phyloP scores from a whole-genome alignment of 768 basidiomycete species.

The Boletus sp. region DNA sequence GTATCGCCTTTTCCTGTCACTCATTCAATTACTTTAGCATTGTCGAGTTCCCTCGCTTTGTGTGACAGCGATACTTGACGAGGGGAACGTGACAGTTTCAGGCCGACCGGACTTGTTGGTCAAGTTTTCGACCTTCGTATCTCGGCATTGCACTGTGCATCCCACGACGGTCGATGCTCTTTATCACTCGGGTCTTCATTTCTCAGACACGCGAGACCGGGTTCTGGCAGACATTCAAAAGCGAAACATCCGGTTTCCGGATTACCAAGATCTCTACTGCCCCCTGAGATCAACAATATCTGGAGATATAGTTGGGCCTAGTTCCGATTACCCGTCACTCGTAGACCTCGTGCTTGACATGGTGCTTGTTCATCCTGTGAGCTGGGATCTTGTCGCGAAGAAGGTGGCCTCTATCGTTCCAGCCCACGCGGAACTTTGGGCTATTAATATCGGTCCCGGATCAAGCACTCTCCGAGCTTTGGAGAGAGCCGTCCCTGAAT shows the following conservation, averaged over 20 bases:
- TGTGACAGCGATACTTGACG: slow-evolving; percentile 52
- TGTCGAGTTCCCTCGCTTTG: slow-evolving; percentile 32
- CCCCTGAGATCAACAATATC: slow-evolving; percentile 48
- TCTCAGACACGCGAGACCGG: slow-evolving; percentile 33
- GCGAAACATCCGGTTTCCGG: slow-evolving; percentile 51
- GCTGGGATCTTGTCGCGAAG: slow-evolving; percentile 48
- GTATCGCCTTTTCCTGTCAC: background rate
- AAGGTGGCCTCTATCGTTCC: slow-evolving; percentile 23
- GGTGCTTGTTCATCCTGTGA: slow-evolving; percentile 49
- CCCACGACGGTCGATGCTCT: slow-evolving; percentile 48
- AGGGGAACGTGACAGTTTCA: slow-evolving; percentile 52
- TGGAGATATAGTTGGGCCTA: slow-evolving; percentile 36
- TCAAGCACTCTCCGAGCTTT: slow-evolving; percentile 38
- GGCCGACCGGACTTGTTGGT: slow-evolving; percentile 52
- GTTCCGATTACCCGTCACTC: slow-evolving; percentile 27
- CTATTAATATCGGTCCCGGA: slow-evolving; percentile 55
- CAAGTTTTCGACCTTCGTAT: slow-evolving; percentile 40
- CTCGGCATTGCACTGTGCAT: slow-evolving; percentile 36
- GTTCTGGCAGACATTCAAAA: slow-evolving; percentile 45
- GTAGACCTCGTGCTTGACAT: slow-evolving; percentile 38
- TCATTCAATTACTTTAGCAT: slow-evolving; percentile 7
- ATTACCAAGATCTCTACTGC: slow-evolving; percentile 43
- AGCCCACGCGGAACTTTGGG: slow-evolving; percentile 23
- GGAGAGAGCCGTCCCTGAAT: slow-evolving; percentile 34
- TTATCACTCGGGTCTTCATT: slow-evolving; percentile 45